Base-by-base conservation (phyloP, 306 rosid genomes). In the Cicer judaicum region DNA sequence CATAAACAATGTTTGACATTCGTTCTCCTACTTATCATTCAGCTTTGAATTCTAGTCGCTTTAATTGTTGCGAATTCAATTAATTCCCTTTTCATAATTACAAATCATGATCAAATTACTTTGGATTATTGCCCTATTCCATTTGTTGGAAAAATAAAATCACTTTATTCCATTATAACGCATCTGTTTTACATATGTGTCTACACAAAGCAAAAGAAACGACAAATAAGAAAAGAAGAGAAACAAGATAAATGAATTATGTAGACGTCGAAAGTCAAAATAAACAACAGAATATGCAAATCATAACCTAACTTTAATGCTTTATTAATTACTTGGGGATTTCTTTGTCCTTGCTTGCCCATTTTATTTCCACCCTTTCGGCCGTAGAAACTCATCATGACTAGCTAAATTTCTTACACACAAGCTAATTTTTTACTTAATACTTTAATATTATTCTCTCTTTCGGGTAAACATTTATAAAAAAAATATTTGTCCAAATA, bases 31-130 rank as follows among this genome's bases (percentile, higher is more conserved):
- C 34, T 42, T 5, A 59, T n/a, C 55, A 42, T 41, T 50, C 2
- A 16, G 10, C 47, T 24, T 40, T 21, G 5, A 15, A 64, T 77
- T 63, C 9, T 42, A 48, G 39, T 38, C 40, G 41, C 55, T 72
- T 64, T 77, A 6, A 48, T 76, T 29, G 81, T 68, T 81, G 78
- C 70, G 63, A 84, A 72, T 56, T n/a, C 66, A 16, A 66, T 67
- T 79, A 29, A 29, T 3, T 29, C 34, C 64, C 40, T 42, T 49
- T 36, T 82, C 75, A 86, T 78, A 62, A 86, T 84, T 72, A 75
- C 59, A 62, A 63, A 16, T 56, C 69, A 46, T 16, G 55, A 19
- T 60, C 70, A 72, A 64, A 68, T 69, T 48, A 56, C 60, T 38
- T 10, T 50, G 41, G 18, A 70, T 63, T 10, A 50, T 34, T 41